These are phyloP conservation scores for Cercospora nicotianae DNA, from an alignment of 2,329 filamentous ascomycete species.

Conservation along the genomic window DNA sequence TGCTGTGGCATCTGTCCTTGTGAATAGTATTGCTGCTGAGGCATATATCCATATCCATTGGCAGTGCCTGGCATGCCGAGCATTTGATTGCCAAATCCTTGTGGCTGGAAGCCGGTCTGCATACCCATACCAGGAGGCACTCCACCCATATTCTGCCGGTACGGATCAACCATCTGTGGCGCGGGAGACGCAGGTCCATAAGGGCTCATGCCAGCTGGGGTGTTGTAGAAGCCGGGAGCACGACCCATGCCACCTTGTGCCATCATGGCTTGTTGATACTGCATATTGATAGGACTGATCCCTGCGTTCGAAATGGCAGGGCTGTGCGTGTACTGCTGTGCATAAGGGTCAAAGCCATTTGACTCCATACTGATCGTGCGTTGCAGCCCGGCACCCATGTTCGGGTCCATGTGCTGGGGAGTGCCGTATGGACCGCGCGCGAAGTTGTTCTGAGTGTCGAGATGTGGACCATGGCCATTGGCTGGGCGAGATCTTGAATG, in stretches of 20 bases:
- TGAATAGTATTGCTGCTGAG: constrained; percentile 28
- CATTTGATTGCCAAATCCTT: constrained; percentile 30
- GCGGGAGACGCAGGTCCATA: constrained; percentile 33
- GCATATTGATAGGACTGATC: constrained; percentile 43
- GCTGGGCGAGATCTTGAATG: constrained; percentile 37
- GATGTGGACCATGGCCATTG: constrained; percentile 38
- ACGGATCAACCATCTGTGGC: constrained; percentile 43
- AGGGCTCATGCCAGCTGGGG: constrained; percentile 25
- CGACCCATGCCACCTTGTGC: constrained; percentile 41
- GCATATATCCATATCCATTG: constrained; percentile 34
- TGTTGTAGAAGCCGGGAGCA: constrained; percentile 37
- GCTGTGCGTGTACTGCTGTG: constrained; percentile 42
- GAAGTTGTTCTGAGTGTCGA: constrained; percentile 38
- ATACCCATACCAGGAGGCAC: constrained; percentile 42
- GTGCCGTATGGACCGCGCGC: constrained; percentile 41
- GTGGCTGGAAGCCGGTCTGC: constrained; percentile 33
- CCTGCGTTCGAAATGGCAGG: constrained; percentile 40
- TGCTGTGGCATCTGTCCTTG: constrained; percentile 28
- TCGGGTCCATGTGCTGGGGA: constrained; percentile 37
- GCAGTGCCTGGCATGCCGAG: constrained; percentile 32
- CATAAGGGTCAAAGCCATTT: constrained; percentile 50
- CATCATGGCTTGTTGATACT: constrained; percentile 59
- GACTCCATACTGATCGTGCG: constrained; percentile 53
- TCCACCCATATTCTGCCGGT: constrained; percentile 41
- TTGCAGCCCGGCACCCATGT: constrained; percentile 38